Conservation (phyloP, 164 flowering plant species). For the Vitis riparia region DNA sequence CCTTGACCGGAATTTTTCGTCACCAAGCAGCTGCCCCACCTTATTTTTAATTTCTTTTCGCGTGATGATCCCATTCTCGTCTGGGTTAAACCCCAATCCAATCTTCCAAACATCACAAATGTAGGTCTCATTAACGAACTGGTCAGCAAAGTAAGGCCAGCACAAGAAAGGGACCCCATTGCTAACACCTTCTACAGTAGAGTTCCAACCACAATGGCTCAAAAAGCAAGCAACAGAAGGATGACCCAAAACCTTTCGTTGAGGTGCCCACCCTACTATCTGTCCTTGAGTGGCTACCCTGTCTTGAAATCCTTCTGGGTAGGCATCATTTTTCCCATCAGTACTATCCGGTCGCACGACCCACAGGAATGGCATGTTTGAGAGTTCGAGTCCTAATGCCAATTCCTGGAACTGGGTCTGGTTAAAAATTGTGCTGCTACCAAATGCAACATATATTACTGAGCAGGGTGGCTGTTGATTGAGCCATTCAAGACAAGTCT, state of each 20-base stretch:
- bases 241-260: conserved; percentile 42
- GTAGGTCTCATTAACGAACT: conserved; percentile 36
- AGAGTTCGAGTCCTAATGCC: conserved; percentile 49
- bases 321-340: conserved; percentile 8
- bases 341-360: conserved; percentile 39
- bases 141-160: conserved; percentile 62
- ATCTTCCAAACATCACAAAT: conserved; percentile 52
- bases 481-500: conserved; percentile 47
- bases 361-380: conserved; percentile 49
- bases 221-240: conserved; percentile 57
- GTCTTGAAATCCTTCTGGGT: conserved; percentile 37
- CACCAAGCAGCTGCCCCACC: conserved; percentile 26
- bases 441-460: conserved; percentile 56
- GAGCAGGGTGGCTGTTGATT: conserved; percentile 32
- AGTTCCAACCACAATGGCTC: conserved; percentile 73
- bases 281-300: conserved; percentile 29
- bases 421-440: conserved; percentile 36
- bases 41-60: conserved; percentile 30
- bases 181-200: conserved; percentile 49
- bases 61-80: conserved; percentile 29
- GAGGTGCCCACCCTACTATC: conserved; percentile 61
- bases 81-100: conserved; percentile 31
- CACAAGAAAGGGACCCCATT: conserved; percentile 55
- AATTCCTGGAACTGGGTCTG: conserved; percentile 42
- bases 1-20: conserved; percentile 23